Evolutionary conservation across 768 basidiomycete genomes (phyloP).

Genomic region (Hydnomerulius pinastri): DNA sequence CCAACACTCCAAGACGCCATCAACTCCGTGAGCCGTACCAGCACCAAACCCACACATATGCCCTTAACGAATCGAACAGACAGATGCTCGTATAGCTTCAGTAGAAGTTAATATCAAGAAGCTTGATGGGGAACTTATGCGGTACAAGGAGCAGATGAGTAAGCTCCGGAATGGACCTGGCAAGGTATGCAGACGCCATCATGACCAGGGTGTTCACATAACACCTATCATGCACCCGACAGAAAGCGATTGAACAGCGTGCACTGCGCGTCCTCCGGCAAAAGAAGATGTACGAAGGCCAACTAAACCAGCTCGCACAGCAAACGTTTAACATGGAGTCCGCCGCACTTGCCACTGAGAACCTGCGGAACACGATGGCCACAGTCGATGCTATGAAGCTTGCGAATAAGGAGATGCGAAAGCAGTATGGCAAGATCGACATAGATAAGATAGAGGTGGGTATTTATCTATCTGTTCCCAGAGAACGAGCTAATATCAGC

Average conservation of each 20-base stretch:
- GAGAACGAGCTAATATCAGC: not conserved
- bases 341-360: conserved; percentile 93
- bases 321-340: conserved; percentile 99
- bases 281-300: conserved; percentile 93
- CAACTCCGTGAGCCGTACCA: conserved; percentile 58
- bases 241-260: conserved; percentile 94
- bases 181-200: conserved; percentile 58
- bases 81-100: conserved; percentile 80
- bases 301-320: conserved; percentile 87
- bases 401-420: conserved; percentile 95
- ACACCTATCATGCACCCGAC: conserved; percentile 4
- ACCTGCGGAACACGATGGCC: conserved; percentile 97
- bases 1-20: conserved; percentile 93
- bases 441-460: conserved; percentile 97
- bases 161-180: conserved; percentile 93
- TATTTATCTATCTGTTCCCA: not conserved
- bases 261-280: conserved; percentile 92
- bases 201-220: not conserved
- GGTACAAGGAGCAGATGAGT: conserved; percentile 96
- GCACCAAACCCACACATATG: not conserved
- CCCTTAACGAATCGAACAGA: conserved; percentile 46
- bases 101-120: conserved; percentile 98
- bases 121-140: conserved; percentile 86
- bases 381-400: conserved; percentile 95
- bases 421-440: conserved; percentile 96